phyloP scores from a whole-genome alignment of 768 basidiomycete genomes.

The Clavaria fumosa region DNA sequence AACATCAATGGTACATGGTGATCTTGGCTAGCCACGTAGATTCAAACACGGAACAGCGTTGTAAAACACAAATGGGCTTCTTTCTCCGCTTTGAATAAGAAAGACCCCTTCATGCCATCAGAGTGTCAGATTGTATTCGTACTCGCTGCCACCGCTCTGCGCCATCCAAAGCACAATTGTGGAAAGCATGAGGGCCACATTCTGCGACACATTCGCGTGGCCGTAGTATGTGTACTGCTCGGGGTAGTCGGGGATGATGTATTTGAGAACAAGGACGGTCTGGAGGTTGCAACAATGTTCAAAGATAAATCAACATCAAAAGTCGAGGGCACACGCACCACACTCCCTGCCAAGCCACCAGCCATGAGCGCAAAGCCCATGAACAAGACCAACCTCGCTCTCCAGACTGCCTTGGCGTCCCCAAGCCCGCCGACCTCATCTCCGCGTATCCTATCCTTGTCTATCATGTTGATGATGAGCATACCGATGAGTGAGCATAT shows the following conservation, averaged over 20 bases:
- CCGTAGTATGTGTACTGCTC: conserved; percentile 83
- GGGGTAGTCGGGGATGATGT: conserved; percentile 55
- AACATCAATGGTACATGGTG: neutral
- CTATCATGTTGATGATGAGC: conserved; percentile 84
- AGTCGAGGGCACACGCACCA: conserved; percentile 37
- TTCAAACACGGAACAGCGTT: too few relatives aligned
- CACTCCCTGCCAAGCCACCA: conserved; percentile 91
- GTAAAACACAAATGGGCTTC: too few relatives aligned
- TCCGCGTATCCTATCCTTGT: conserved; percentile 77
- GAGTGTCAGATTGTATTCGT: conserved; percentile 82
- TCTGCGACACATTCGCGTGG: conserved; percentile 91
- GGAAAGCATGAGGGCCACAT: conserved; percentile 71
- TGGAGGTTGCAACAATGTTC: conserved; percentile 18
- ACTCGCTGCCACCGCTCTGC: conserved; percentile 72
- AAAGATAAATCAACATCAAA: neutral
- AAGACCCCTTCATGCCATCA: too few relatives aligned
- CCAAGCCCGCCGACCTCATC: conserved; percentile 53
- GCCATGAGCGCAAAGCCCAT: conserved; percentile 97
- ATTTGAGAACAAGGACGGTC: conserved; percentile 86
- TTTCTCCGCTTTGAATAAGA: too few relatives aligned
- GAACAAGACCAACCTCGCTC: conserved; percentile 81
- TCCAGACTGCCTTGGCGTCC: conserved; percentile 77
- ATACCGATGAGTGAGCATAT: conserved; percentile 87
- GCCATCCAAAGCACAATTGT: conserved; percentile 86
- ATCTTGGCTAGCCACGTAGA: too few relatives aligned